Evolutionary conservation across 768 basidiomycete species (phyloP).

Genomic region (Phylloporus rhodoxanthus): DNA sequence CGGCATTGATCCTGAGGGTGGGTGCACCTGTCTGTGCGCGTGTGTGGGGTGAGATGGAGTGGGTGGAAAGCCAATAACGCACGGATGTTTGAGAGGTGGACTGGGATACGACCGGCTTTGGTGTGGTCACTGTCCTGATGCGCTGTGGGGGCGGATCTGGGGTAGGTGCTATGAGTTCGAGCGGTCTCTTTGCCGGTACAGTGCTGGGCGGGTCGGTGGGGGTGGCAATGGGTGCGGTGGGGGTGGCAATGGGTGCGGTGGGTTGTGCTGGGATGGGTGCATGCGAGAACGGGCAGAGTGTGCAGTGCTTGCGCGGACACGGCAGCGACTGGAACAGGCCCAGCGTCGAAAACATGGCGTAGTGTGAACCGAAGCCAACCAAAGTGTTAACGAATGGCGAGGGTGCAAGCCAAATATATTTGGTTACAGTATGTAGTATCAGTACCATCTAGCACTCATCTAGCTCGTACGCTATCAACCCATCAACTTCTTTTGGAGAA

Average conservation of each 20-base stretch:
- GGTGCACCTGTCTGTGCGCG: constrained; percentile 52
- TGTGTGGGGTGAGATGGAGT: not conserved
- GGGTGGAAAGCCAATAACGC: constrained; percentile 1
- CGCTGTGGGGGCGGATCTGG: constrained; percentile 61
- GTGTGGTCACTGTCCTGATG: constrained; percentile 44
- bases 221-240: constrained; percentile 2
- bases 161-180: constrained; percentile 21
- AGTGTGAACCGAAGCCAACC: constrained; percentile 11
- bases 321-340: constrained; percentile 51
- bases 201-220: not conserved
- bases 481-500: too few relatives aligned
- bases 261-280: constrained; percentile 29
- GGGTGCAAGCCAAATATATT: too few relatives aligned
- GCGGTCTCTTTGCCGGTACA: constrained; percentile 50
- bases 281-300: constrained; percentile 68
- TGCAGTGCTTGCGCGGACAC: constrained; percentile 57
- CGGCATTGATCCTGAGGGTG: constrained; percentile 58
- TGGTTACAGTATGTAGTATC: too few relatives aligned
- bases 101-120: constrained; percentile 37
- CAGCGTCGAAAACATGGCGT: constrained; percentile 57
- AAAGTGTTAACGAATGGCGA: too few relatives aligned
- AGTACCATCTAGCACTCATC: too few relatives aligned
- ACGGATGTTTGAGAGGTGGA: constrained; percentile 36
- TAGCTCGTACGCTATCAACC: too few relatives aligned
- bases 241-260: constrained; percentile 4